A percentile compares a stretch with the other conserved stretches of the same genome.
Conservation (phyloP, 306 rosid species). For the Albizia julibrissin region DNA sequence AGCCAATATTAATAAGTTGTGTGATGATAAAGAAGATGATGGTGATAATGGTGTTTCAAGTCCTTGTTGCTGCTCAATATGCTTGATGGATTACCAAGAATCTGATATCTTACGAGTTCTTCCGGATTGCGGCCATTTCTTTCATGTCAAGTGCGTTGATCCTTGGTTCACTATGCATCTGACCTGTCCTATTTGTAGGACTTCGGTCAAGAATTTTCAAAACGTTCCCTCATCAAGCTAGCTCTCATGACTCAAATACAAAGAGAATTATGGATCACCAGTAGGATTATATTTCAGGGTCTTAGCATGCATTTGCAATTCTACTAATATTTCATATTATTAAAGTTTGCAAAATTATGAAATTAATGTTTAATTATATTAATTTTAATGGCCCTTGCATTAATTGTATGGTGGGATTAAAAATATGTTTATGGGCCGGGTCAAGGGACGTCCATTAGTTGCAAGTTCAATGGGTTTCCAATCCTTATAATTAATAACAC, state of each 20-base stretch:
- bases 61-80: constrained; percentile 42
- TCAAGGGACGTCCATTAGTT: background rate
- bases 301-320: background rate
- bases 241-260: no score
- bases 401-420: no score
- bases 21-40: background rate
- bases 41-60: background rate
- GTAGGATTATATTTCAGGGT: no score
- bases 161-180: constrained; percentile 56
- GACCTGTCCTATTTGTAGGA: constrained; percentile 61
- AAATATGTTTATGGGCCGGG: background rate
- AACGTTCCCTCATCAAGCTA: no score
- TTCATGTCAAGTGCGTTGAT: constrained; percentile 57
- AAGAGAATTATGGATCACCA: no score
- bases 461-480: background rate
- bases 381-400: no score
- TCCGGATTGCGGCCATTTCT: constrained; percentile 61
- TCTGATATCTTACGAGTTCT: constrained; percentile 46
- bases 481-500: background rate
- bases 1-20: background rate
- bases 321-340: no score
- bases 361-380: no score
- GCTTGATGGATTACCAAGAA: constrained; percentile 58
- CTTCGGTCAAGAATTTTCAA: background rate
- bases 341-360: no score